phyloP scores from a whole-genome alignment of 2,329 filamentous ascomycete genomes.

The Lecanosticta acicola region DNA sequence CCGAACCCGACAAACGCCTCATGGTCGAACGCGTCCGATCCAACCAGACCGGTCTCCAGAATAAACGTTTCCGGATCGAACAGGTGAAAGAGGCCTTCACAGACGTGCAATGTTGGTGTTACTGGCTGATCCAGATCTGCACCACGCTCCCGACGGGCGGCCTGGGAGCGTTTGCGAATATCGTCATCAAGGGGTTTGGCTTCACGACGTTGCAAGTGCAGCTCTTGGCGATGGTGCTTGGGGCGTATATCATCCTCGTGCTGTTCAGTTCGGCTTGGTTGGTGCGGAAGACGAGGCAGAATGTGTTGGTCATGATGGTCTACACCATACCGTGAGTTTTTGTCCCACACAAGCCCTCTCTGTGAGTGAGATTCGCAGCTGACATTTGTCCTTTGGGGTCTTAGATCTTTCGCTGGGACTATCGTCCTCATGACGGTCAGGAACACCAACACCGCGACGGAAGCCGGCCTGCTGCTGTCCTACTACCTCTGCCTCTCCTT shows the following conservation, averaged over 20 bases:
- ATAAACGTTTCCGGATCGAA: slow-evolving; percentile 47
- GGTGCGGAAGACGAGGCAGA: slow-evolving; percentile 64
- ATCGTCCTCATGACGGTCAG: slow-evolving; percentile 65
- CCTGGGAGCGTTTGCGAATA: slow-evolving; percentile 66
- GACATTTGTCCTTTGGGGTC: background rate
- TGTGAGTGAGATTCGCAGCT: background rate
- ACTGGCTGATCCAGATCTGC: slow-evolving; percentile 54
- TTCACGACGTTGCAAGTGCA: slow-evolving; percentile 65
- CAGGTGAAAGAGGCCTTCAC: slow-evolving; percentile 53
- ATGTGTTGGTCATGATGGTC: slow-evolving; percentile 58
- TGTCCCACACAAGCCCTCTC: background rate
- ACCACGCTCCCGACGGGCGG: slow-evolving; percentile 69
- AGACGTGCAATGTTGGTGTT: slow-evolving; percentile 56
- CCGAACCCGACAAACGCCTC: slow-evolving; percentile 55
- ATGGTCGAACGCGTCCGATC: slow-evolving; percentile 43
- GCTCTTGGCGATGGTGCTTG: slow-evolving; percentile 68
- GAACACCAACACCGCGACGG: slow-evolving; percentile 52
- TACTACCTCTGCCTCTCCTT: slow-evolving; percentile 76
- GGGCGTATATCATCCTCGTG: slow-evolving; percentile 66
- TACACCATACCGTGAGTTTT: slow-evolving; percentile 59
- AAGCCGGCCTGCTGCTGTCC: slow-evolving; percentile 62
- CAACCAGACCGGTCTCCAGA: slow-evolving; percentile 44
- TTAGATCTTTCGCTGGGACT: slow-evolving; percentile 63
- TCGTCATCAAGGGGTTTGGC: slow-evolving; percentile 65
- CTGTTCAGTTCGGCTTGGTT: slow-evolving; percentile 62